A percentile compares a stretch with the other conserved stretches of the same genome.
phyloP scores from a whole-genome alignment of 805 yeast genomes.

The Saturnispora ahearnii region DNA sequence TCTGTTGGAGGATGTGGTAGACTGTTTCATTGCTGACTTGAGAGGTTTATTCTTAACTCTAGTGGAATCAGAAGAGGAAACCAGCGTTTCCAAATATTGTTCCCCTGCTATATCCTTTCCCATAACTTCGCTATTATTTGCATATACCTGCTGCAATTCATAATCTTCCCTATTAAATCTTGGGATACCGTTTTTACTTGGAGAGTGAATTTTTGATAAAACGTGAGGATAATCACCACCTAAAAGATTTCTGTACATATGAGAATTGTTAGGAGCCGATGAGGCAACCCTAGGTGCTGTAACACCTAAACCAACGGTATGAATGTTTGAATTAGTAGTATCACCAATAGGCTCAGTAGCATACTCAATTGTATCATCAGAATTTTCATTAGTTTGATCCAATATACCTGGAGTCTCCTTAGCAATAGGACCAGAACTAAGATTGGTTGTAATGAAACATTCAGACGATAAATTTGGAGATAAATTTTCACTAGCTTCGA shows the following conservation, averaged over 20 bases:
- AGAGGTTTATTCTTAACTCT: not conserved
- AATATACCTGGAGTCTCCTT: not conserved
- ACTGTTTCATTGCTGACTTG: constrained; percentile 3
- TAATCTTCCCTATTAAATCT: not conserved
- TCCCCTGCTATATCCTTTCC: not conserved
- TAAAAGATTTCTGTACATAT: constrained; percentile 12
- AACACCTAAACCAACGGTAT: not conserved
- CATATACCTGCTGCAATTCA: not conserved
- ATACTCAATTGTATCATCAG: not conserved
- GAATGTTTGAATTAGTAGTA: not conserved
- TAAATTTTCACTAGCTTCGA: constrained; percentile 7
- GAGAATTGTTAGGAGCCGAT: not conserved
- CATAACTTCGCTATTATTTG: not conserved
- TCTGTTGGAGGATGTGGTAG: not conserved
- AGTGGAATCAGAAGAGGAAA: not conserved
- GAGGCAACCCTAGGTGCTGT: not conserved
- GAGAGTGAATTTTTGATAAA: not conserved
- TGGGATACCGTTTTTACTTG: constrained; percentile 9
- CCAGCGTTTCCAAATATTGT: not conserved
- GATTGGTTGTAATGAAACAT: not conserved
- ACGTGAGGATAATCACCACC: not conserved
- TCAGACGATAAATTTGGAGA: not conserved
- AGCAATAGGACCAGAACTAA: not conserved
- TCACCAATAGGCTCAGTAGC: not conserved
- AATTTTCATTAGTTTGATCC: not conserved